These are phyloP conservation scores for Berkeleyomyces basicola DNA, from an alignment of 2,329 filamentous ascomycete genomes.

Conservation along the genomic window DNA sequence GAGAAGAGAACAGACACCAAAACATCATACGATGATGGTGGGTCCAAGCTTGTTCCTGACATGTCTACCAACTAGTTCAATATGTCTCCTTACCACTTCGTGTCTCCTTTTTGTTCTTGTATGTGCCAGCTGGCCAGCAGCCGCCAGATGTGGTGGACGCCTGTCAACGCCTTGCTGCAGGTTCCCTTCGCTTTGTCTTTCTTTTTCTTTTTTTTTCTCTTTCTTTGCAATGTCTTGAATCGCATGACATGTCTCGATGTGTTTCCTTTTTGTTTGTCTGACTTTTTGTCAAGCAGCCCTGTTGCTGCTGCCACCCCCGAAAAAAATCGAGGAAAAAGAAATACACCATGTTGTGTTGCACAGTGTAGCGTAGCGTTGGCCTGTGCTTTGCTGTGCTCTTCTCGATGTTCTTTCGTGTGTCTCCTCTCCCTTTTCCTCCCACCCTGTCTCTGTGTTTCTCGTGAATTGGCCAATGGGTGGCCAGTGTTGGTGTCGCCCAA, in stretches of 20 bases:
- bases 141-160: background rate
- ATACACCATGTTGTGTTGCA: too few species aligned
- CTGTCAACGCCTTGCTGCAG: too few species aligned
- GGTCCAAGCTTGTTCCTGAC: background rate
- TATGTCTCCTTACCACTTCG: background rate
- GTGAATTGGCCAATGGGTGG: background rate
- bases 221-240: too few species aligned
- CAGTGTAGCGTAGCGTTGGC: too few species aligned
- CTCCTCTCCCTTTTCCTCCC: background rate
- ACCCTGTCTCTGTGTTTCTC: background rate
- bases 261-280: background rate
- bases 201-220: too few species aligned
- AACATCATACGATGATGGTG: background rate
- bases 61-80: background rate
- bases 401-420: background rate
- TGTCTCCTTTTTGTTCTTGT: background rate
- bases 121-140: background rate
- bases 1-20: background rate
- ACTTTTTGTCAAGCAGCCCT: background rate
- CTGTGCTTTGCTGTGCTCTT: background rate
- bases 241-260: too few species aligned
- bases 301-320: background rate
- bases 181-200: too few species aligned
- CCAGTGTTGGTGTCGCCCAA: background rate
- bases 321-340: background rate